These are phyloP conservation scores for Cyclospora cayetanensis DNA, from an alignment of 169 alveolate genomes.

Conservation along the genomic window DNA sequence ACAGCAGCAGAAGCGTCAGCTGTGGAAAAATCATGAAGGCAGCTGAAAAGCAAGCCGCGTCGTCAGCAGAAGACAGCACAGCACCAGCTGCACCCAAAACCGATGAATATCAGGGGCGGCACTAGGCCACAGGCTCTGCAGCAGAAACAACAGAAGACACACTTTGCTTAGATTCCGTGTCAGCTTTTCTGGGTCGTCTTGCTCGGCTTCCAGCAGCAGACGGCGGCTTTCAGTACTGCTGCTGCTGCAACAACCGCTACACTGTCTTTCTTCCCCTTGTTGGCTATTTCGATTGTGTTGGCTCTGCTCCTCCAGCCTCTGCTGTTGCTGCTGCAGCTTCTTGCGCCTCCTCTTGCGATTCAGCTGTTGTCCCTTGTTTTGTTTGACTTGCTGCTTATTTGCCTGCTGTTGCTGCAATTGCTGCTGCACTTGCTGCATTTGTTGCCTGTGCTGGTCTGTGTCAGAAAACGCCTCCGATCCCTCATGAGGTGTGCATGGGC, in stretches of 20 bases:
- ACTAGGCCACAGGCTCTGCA: conserved; percentile 80
- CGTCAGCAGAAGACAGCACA: not conserved
- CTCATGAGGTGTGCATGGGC: not conserved
- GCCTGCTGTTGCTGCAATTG: not conserved
- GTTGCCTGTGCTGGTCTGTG: not conserved
- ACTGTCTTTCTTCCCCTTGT: not conserved
- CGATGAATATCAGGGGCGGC: conserved; percentile 37
- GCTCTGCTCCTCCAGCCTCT: not conserved
- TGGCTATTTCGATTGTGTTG: not conserved
- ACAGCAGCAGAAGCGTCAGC: not conserved
- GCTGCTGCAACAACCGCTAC: not conserved
- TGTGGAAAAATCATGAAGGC: not conserved
- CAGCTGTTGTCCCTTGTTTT: not conserved
- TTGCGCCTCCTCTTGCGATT: not conserved
- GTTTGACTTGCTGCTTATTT: not conserved
- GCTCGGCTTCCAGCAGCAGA: conserved; percentile 23
- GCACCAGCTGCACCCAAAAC: not conserved
- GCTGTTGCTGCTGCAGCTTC: conserved; percentile 27
- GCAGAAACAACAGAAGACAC: not conserved
- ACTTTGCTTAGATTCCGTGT: conserved; percentile 52
- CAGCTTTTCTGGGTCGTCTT: conserved; percentile 34
- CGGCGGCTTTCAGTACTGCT: not conserved
- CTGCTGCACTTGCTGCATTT: conserved; percentile 14
- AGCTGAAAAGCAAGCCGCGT: not conserved
- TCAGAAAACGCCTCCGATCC: not conserved